phyloP scores from a whole-genome alignment of 495 filamentous ascomycete species.

The Cercophora sp. region DNA sequence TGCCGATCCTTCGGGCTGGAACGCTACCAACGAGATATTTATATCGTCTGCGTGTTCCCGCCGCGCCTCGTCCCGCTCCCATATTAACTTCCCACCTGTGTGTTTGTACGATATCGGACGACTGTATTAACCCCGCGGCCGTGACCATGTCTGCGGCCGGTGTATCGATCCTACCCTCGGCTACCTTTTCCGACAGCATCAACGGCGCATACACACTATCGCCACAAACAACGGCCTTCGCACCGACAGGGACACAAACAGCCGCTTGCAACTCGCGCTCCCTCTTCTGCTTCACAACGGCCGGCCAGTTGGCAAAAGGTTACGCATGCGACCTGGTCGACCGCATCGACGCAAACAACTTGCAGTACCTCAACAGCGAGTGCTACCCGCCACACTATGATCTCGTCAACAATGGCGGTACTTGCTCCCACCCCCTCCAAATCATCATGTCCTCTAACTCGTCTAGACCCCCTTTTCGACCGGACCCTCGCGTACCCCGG shows the following conservation, averaged over 20 bases:
- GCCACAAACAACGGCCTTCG: conserved; percentile 2
- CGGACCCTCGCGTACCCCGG: conserved; percentile 2
- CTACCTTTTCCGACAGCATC: not conserved
- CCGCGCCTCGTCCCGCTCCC: no score
- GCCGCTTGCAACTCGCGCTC: conserved; percentile 5
- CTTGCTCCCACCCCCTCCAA: not conserved
- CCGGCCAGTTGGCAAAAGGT: not conserved
- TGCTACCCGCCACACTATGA: not conserved
- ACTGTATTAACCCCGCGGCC: no score
- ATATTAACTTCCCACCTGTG: no score
- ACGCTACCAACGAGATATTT: no score
- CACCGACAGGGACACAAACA: not conserved
- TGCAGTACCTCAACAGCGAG: not conserved
- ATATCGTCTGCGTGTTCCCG: no score
- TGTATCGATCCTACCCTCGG: no score
- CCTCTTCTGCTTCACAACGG: conserved; percentile 1
- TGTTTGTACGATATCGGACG: no score
- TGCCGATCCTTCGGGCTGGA: no score
- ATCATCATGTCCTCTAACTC: no score
- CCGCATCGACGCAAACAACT: not conserved
- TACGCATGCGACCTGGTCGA: conserved; percentile 5
- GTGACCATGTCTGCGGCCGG: no score
- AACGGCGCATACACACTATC: not conserved
- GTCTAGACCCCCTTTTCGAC: not conserved
- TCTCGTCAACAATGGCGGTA: conserved; percentile 1